Base-by-base conservation (phyloP, 1,284 basidiomycete genomes). In the Heterobasidion parviporum region DNA sequence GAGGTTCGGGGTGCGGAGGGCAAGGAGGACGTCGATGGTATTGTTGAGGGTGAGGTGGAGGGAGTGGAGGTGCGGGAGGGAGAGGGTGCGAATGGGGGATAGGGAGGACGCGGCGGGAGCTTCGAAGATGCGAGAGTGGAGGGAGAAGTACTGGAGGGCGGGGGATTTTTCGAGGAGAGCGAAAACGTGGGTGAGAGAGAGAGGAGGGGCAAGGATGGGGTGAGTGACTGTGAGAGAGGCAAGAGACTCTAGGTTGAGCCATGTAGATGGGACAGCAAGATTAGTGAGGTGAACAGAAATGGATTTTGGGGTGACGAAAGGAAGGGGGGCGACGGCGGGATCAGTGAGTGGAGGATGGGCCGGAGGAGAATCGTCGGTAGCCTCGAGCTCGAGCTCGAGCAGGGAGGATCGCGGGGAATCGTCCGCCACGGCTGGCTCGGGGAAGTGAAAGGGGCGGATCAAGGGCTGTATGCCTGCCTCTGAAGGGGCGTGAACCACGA, bases 1-100 rank as follows among this genome's bases (percentile, higher is more conserved):
- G 52, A 61, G 54, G 51, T 60, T 58, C 55, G 66, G 35, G 62
- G 53, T 10, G 55, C 51, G 62, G 63, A 56, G 34, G 55, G 20
- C 58, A 59, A 64, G 55, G 67, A 70, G 61, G 65, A 68, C 54
- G 63, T 61, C 35, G 64, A 65, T 52, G 60, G 82, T 74, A 60
- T 85, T 87, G 34, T 89, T 89, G 60, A 68, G 72, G 56, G 70
- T 65, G 15, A 60, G 70, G n/a, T 78, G 77, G 5, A 74, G 82
- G 18, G 77, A 83, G 16, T 51, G 50, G 32, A 51, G 50, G 33
- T 16, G 33, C 15, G 50, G 50, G n/a, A 51, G 50, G 9, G 50
- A 14, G 50, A 51, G 50, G 12, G n/a, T 10, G 50, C 35, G 50
- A 8, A 35, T 16, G 35, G 50, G 50, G 14, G 12, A 16, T 8